These are phyloP conservation scores for Ceratocystis lukuohia DNA, from an alignment of 2,329 filamentous ascomycete species.

Conservation along the genomic window DNA sequence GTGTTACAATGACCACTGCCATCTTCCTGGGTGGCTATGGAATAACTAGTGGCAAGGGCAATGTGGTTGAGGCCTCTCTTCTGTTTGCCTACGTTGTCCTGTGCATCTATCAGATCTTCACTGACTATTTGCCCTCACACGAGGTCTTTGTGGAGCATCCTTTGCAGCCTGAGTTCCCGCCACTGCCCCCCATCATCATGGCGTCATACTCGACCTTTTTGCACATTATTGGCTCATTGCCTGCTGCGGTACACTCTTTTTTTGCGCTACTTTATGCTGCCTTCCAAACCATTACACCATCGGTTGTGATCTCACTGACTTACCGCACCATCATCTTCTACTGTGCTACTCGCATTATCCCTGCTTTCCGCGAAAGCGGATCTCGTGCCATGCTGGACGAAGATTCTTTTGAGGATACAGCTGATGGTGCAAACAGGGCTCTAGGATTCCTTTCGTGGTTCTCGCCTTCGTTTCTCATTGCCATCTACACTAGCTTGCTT, in stretches of 20 bases:
- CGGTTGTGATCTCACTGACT: slow-evolving; percentile 84
- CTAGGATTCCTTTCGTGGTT: slow-evolving; percentile 84
- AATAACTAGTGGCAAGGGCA: slow-evolving; percentile 84
- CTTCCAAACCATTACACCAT: slow-evolving; percentile 88
- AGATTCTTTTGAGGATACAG: slow-evolving; percentile 63
- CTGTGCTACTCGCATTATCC: slow-evolving; percentile 88
- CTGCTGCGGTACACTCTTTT: slow-evolving; percentile 66
- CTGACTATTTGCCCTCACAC: slow-evolving; percentile 77
- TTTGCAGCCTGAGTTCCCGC: slow-evolving; percentile 75
- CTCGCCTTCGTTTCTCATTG: slow-evolving; percentile 83
- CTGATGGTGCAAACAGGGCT: slow-evolving; percentile 65
- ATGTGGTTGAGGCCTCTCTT: slow-evolving; percentile 86
- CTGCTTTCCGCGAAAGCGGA: slow-evolving; percentile 76
- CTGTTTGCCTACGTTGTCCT: slow-evolving; percentile 97
- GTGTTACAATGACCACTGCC: slow-evolving; percentile 80
- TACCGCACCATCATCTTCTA: slow-evolving; percentile 95
- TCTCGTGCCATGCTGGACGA: slow-evolving; percentile 73
- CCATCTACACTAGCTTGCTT: slow-evolving; percentile 88
- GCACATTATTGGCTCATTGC: slow-evolving; percentile 70
- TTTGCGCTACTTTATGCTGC: slow-evolving; percentile 82
- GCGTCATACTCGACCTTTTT: slow-evolving; percentile 88
- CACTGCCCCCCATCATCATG: slow-evolving; percentile 96
- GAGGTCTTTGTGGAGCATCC: slow-evolving; percentile 39
- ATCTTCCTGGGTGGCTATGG: slow-evolving; percentile 89
- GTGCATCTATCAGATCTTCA: slow-evolving; percentile 98